phyloP scores from a whole-genome alignment of 2,329 filamentous ascomycete genomes.

The Colletotrichum agaves region DNA sequence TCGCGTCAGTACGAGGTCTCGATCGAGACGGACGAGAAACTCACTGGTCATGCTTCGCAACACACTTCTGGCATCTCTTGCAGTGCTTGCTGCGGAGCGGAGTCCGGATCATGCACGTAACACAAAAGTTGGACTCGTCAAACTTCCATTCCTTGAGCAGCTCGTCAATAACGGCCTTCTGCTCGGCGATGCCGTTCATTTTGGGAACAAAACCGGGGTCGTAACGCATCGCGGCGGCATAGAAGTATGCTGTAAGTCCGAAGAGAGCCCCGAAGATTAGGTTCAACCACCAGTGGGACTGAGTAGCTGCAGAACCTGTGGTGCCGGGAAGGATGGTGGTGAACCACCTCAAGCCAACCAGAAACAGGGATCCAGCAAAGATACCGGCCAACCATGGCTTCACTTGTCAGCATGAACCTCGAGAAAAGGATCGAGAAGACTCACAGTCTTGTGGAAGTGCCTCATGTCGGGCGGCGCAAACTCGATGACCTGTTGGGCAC shows the following conservation, averaged over 20 bases:
- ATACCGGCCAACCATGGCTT: slow-evolving; percentile 94
- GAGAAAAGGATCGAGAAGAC: slow-evolving; percentile 45
- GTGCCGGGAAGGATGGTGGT: slow-evolving; percentile 71
- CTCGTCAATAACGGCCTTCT: slow-evolving; percentile 89
- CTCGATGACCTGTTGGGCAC: slow-evolving; percentile 79
- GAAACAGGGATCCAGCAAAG: slow-evolving; percentile 87
- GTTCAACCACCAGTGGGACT: slow-evolving; percentile 78
- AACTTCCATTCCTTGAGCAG: slow-evolving; percentile 88
- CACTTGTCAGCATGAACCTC: slow-evolving; percentile 38
- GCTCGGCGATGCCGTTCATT: slow-evolving; percentile 86
- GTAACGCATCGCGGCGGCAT: slow-evolving; percentile 83
- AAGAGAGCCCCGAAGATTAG: slow-evolving; percentile 75
- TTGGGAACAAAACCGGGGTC: slow-evolving; percentile 96
- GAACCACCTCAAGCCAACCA: slow-evolving; percentile 81
- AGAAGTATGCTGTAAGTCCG: slow-evolving; percentile 83
- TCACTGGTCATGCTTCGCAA: slow-evolving; percentile 97
- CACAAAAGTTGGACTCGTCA: slow-evolving; percentile 94
- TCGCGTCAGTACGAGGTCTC: background rate
- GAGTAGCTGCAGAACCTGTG: slow-evolving; percentile 66
- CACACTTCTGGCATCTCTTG: slow-evolving; percentile 87
- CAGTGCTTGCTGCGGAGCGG: slow-evolving; percentile 97
- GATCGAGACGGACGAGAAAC: slow-evolving; percentile 46
- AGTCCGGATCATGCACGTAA: slow-evolving; percentile 92
- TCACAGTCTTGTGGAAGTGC: slow-evolving; percentile 86
- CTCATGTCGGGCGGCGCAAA: slow-evolving; percentile 91